Evolutionary conservation across 176 grass and related monocot genomes (phyloP).

Genomic region (Coix lacrymajobi): DNA sequence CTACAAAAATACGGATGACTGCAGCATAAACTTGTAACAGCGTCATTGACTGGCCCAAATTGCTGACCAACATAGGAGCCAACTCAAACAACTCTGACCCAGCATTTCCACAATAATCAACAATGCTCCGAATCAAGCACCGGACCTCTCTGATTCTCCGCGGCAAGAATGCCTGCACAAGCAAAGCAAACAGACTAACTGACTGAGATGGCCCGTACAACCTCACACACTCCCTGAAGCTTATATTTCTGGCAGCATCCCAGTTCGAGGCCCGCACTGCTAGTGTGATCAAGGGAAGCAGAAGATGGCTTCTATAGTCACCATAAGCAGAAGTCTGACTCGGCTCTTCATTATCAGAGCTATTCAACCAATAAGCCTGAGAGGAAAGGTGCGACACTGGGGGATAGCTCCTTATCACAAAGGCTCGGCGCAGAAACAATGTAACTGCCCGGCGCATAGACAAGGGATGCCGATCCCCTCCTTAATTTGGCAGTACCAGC

Average conservation of each 20-base stretch:
- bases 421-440: constrained; percentile 30
- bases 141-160: constrained; percentile 30
- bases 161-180: constrained; percentile 26
- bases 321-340: neutral
- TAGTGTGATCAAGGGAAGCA: constrained; percentile 41
- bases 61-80: constrained; percentile 30
- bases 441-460: constrained; percentile 16
- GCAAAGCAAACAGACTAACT: constrained; percentile 36
- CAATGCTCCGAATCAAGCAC: constrained; percentile 38
- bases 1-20: constrained; percentile 39
- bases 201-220: constrained; percentile 42
- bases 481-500: constrained; percentile 8
- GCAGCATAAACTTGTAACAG: constrained; percentile 53
- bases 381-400: neutral
- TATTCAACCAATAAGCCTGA: constrained; percentile 26
- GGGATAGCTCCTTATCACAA: neutral
- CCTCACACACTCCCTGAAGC: constrained; percentile 43
- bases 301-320: neutral
- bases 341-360: constrained; percentile 16
- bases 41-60: constrained; percentile 33
- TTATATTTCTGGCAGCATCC: constrained; percentile 38
- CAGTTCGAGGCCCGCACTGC: constrained; percentile 45
- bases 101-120: constrained; percentile 42
- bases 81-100: constrained; percentile 42
- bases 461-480: neutral